A percentile compares a stretch with the other conserved stretches of the same genome.
These are phyloP conservation scores for Sarocladium strictum DNA, from an alignment of 2,329 filamentous ascomycete genomes.

Conservation along the genomic window DNA sequence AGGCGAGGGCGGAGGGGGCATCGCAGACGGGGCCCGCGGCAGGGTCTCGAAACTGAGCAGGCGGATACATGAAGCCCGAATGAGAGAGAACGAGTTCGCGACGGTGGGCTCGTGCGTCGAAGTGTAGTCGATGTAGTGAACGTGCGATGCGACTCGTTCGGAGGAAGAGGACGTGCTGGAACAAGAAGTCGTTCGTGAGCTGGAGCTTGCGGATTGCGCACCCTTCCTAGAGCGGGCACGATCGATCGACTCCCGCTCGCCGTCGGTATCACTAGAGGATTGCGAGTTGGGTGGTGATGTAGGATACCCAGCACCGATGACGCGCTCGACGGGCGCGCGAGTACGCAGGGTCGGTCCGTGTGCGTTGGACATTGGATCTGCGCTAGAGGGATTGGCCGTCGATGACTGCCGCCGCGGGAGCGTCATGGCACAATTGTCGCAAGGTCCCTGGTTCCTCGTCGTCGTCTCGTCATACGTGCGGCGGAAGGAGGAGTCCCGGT, in stretches of 20 bases:
- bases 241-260: constrained; percentile 38
- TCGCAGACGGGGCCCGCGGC: constrained; percentile 45
- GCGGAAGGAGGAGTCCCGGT: constrained; percentile 54
- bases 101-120: constrained; percentile 60
- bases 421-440: constrained; percentile 64
- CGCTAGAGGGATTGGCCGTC: constrained; percentile 12
- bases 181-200: constrained; percentile 40
- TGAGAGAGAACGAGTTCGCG: constrained; percentile 58
- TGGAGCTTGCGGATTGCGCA: constrained; percentile 37
- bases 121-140: constrained; percentile 62
- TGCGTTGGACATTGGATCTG: constrained; percentile 28
- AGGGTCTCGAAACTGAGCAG: constrained; percentile 62
- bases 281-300: constrained; percentile 48
- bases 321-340: constrained; percentile 52
- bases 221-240: constrained; percentile 34
- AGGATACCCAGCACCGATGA: constrained; percentile 42
- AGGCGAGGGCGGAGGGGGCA: constrained; percentile 25
- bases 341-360: constrained; percentile 55
- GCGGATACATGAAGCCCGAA: constrained; percentile 60
- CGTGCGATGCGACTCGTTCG: constrained; percentile 43
- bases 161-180: constrained; percentile 48
- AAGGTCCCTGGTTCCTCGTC: constrained; percentile 56
- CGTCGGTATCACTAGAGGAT: constrained; percentile 45
- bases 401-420: constrained; percentile 39
- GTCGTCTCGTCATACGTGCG: constrained; percentile 62